Conservation (phyloP, 2,329 filamentous ascomycete species). For the Sphaerulina musiva region DNA sequence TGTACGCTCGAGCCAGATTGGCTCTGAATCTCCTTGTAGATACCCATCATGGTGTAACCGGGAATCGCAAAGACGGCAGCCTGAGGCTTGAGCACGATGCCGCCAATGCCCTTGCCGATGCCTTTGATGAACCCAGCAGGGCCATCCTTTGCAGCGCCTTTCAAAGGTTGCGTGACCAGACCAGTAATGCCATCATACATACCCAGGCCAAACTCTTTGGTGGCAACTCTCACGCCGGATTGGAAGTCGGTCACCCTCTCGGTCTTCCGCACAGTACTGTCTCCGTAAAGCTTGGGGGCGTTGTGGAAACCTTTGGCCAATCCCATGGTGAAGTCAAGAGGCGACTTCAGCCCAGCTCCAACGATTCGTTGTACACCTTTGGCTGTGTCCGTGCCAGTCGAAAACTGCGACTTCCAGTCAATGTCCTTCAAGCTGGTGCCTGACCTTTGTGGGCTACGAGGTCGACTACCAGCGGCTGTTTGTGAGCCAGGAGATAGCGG, state of each 20-base stretch:
- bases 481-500: constrained; percentile 19
- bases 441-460: constrained; percentile 13
- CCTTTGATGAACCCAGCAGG: constrained; percentile 65
- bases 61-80: constrained; percentile 54
- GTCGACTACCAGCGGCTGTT: constrained; percentile 12
- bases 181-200: constrained; percentile 71
- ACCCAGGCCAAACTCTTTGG: constrained; percentile 62
- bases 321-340: constrained; percentile 78
- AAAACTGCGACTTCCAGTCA: constrained; percentile 18
- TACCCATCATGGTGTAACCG: constrained; percentile 70
- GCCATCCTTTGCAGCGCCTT: constrained; percentile 58
- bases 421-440: constrained; percentile 10
- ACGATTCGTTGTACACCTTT: constrained; percentile 35
- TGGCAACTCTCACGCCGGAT: constrained; percentile 67
- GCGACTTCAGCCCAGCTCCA: constrained; percentile 55
- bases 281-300: constrained; percentile 75
- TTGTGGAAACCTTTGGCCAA: constrained; percentile 84
- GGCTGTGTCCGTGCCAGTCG: constrained; percentile 29
- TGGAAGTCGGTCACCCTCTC: constrained; percentile 72
- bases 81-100: constrained; percentile 65
- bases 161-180: constrained; percentile 64
- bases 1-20: constrained; percentile 63
- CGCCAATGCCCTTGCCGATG: constrained; percentile 70
- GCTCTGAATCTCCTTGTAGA: constrained; percentile 66
- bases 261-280: constrained; percentile 69